phyloP scores from a whole-genome alignment of 1,284 basidiomycete species.

The Leccinum griseonigrum region DNA sequence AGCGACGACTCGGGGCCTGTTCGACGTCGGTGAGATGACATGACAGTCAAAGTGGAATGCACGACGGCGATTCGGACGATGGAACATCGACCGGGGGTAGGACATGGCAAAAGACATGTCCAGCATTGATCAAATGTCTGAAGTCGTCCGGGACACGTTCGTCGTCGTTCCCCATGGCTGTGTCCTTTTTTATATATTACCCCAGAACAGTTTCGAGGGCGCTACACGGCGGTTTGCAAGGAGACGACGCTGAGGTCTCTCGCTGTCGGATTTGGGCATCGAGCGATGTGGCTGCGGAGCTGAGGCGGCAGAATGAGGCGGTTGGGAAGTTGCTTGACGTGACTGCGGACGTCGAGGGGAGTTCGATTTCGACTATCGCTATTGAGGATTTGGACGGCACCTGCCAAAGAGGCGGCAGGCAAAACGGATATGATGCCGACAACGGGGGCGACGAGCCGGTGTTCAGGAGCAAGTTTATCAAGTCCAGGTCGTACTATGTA shows the following conservation, averaged over 20 bases:
- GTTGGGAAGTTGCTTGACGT: constrained; percentile 24
- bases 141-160: constrained; percentile 90
- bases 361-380: constrained; percentile 23
- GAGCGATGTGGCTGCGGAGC: constrained; percentile 37
- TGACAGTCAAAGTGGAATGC: too few species aligned
- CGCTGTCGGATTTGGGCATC: constrained; percentile 42
- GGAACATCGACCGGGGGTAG: too few species aligned
- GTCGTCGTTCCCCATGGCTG: constrained; percentile 48
- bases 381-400: constrained; percentile 11
- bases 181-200: not conserved
- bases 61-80: too few species aligned
- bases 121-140: constrained; percentile 88
- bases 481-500: constrained; percentile 59
- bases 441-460: constrained; percentile 18
- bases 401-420: too few species aligned
- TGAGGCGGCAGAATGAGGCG: constrained; percentile 33
- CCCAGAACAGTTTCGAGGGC: constrained; percentile 62
- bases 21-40: too few species aligned
- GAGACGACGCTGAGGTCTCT: constrained; percentile 40
- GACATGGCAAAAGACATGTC: constrained; percentile 23
- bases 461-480: constrained; percentile 65
- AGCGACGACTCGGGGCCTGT: too few species aligned
- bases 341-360: constrained; percentile 22
- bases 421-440: constrained; percentile 5
- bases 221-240: constrained; percentile 62